Percentiles rank a stretch among this genome's conserved stretches.
phyloP scores from a whole-genome alignment of 495 filamentous ascomycete species.

The Saxophila tyrrhenica region DNA sequence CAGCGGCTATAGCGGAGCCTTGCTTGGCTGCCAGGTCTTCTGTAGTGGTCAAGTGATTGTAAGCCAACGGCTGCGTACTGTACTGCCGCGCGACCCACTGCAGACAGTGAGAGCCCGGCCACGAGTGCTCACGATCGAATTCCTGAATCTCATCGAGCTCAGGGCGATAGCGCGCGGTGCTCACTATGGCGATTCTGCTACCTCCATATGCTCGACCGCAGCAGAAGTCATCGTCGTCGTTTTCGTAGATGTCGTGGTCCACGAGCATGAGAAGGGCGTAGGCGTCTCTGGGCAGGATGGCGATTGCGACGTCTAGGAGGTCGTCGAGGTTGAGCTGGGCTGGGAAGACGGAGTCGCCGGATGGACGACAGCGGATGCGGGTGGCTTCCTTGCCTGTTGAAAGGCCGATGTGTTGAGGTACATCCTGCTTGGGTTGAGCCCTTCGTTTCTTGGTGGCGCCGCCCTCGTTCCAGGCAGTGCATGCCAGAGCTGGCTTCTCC shows the following conservation, averaged over 20 bases:
- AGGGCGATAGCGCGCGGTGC: conserved; percentile 49
- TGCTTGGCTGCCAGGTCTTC: neutral
- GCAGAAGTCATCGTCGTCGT: conserved; percentile 54
- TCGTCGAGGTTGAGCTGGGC: conserved; percentile 53
- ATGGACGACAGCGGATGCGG: conserved; percentile 44
- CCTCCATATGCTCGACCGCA: conserved; percentile 59
- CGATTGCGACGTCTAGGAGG: conserved; percentile 48
- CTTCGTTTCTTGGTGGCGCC: conserved; percentile 4
- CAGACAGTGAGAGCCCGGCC: conserved; percentile 53
- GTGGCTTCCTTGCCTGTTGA: conserved; percentile 28
- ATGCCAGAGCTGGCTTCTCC: conserved; percentile 28
- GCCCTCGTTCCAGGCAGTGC: conserved; percentile 36
- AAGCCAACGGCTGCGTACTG: neutral
- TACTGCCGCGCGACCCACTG: conserved; percentile 33
- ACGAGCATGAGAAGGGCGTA: conserved; percentile 48
- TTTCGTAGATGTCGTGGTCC: conserved; percentile 55
- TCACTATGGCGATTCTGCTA: conserved; percentile 49
- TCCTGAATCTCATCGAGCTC: conserved; percentile 33
- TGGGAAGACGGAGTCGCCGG: conserved; percentile 28
- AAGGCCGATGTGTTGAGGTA: conserved; percentile 34
- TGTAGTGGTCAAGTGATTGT: neutral
- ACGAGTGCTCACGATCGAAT: conserved; percentile 44
- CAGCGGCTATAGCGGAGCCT: neutral
- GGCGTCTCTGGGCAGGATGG: conserved; percentile 46
- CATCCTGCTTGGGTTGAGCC: neutral